Percentiles rank a stretch among this genome's conserved stretches.
Evolutionary conservation across 495 filamentous ascomycete genomes (phyloP).

Genomic region (Terfezia boudieri): DNA sequence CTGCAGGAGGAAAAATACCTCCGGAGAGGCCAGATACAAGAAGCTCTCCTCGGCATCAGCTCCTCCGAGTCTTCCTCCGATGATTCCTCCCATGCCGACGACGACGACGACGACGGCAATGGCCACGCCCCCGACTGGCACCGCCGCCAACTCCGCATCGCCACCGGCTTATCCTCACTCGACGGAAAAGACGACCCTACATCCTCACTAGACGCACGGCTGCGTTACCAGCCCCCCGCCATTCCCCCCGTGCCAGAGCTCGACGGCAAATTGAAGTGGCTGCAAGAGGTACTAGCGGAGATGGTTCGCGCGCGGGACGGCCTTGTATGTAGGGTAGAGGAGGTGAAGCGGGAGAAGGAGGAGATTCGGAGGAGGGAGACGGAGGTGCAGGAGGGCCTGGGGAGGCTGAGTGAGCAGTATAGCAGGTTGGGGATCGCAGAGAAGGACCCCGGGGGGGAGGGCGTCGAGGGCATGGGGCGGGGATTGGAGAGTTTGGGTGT

Average conservation of each 20-base stretch:
- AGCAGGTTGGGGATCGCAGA: slow-evolving; percentile 12
- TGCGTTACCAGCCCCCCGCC: not conserved
- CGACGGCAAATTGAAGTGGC: not conserved
- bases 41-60: not conserved
- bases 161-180: not conserved
- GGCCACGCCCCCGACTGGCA: not conserved
- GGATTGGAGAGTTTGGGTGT: not conserved
- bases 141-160: not conserved
- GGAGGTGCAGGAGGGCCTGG: slow-evolving; percentile 3
- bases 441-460: not conserved
- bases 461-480: not conserved
- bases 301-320: slow-evolving; percentile 7
- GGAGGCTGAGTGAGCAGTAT: slow-evolving; percentile 6
- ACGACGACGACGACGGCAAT: not conserved
- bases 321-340: slow-evolving; percentile 13
- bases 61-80: not conserved
- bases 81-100: not conserved
- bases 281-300: slow-evolving; percentile 19
- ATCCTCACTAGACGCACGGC: not conserved
- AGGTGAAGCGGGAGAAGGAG: slow-evolving; percentile 4
- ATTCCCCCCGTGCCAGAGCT: not conserved
- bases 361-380: slow-evolving; percentile 10
- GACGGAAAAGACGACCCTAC: not conserved
- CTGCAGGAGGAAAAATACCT: not conserved
- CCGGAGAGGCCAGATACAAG: not conserved